A percentile compares a stretch with the other conserved stretches of the same genome.
Evolutionary conservation across 768 basidiomycete species (phyloP).

Genomic region (Leccinum broughii): DNA sequence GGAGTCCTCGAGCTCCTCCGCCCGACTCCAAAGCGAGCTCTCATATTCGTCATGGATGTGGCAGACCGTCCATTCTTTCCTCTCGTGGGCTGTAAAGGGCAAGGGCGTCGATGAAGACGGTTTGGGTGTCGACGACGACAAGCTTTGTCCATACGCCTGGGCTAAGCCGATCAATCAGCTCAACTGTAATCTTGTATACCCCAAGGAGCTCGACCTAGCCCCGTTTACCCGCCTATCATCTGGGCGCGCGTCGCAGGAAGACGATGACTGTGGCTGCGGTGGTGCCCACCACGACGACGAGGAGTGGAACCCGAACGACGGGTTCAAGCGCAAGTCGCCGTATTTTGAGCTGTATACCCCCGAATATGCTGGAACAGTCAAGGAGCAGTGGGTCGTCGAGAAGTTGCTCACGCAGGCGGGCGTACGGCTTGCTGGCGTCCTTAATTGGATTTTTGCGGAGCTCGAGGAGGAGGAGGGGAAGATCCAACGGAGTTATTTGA

Average conservation of each 20-base stretch:
- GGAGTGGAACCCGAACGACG: background rate
- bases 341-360: slow-evolving; percentile 81
- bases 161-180: slow-evolving; percentile 67
- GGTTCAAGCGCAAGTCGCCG: background rate
- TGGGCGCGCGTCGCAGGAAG: slow-evolving; percentile 17
- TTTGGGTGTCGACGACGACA: slow-evolving; percentile 50
- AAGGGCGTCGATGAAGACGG: slow-evolving; percentile 19
- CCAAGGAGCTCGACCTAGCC: slow-evolving; percentile 56
- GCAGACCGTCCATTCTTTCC: slow-evolving; percentile 26
- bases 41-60: slow-evolving; percentile 19
- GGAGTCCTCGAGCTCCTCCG: slow-evolving; percentile 6
- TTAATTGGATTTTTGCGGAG: slow-evolving; percentile 69
- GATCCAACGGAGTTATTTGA: background rate
- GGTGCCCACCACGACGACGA: background rate
- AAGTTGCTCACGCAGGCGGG: slow-evolving; percentile 81
- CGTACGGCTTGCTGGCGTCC: slow-evolving; percentile 75
- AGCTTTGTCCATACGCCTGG: slow-evolving; percentile 81
- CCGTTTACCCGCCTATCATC: slow-evolving; percentile 26
- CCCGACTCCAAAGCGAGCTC: slow-evolving; percentile 5
- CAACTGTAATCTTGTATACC: slow-evolving; percentile 86
- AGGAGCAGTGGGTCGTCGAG: slow-evolving; percentile 71
- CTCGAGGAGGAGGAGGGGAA: background rate
- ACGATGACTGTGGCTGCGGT: background rate
- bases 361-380: slow-evolving; percentile 71
- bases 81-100: background rate